phyloP scores from a whole-genome alignment of 495 filamentous ascomycete genomes.

The Aspergillus hancockii region DNA sequence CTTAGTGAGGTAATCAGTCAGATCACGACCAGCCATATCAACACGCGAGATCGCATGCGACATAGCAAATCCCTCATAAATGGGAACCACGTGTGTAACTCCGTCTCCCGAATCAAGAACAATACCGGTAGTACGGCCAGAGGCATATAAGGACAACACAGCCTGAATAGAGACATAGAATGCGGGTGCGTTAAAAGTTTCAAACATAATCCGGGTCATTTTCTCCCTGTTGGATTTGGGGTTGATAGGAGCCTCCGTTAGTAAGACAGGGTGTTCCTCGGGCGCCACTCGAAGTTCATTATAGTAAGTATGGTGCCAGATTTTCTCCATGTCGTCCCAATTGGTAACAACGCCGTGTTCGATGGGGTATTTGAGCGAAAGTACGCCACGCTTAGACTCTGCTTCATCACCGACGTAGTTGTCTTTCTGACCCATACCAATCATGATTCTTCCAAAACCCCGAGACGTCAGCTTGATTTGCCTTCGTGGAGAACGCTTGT shows the following conservation, averaged over 20 bases:
- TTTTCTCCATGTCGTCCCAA: conserved; percentile 99
- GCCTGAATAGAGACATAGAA: conserved; percentile 99
- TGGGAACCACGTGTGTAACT: conserved; percentile 99
- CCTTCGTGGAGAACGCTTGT: too few relatives aligned
- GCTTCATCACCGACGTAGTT: conserved; percentile 99
- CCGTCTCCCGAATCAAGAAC: conserved; percentile 99
- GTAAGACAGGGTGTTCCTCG: conserved; percentile 98
- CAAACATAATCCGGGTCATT: conserved; percentile 99
- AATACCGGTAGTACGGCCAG: conserved; percentile 99
- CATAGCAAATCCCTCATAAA: conserved; percentile 99
- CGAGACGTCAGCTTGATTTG: too few relatives aligned
- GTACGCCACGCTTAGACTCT: conserved; percentile 99
- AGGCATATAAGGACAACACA: conserved; percentile 97
- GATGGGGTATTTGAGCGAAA: conserved; percentile 98
- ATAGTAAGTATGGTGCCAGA: conserved; percentile 99
- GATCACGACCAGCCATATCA: conserved; percentile 99
- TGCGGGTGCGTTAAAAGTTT: conserved; percentile 99
- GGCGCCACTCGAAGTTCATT: conserved; percentile 99
- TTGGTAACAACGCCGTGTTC: conserved; percentile 99
- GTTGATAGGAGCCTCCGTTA: conserved; percentile 99
- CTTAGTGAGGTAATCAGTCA: conserved; percentile 99
- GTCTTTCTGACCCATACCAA: conserved; percentile 99
- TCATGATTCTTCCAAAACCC: too few relatives aligned
- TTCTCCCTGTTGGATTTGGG: conserved; percentile 99
- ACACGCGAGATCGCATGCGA: conserved; percentile 99